phyloP scores from a whole-genome alignment of 805 yeast genomes.

The Ogataea methanolica region DNA sequence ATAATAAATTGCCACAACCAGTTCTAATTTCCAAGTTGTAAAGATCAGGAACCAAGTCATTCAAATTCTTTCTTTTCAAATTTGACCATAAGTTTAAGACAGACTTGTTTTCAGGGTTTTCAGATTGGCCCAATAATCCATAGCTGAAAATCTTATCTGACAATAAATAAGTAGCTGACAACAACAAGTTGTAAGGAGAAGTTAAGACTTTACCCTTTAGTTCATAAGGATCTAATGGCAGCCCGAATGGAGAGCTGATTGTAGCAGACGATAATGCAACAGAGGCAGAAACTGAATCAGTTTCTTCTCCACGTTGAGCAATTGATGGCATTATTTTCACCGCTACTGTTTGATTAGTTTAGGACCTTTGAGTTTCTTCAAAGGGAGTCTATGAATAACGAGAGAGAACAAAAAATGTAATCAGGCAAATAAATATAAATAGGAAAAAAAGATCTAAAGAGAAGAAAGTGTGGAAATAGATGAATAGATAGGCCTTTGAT shows the following conservation, averaged over 20 bases:
- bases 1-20: constrained; percentile 77
- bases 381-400: not conserved
- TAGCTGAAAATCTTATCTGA: constrained; percentile 61
- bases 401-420: too few relatives aligned
- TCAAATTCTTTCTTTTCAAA: constrained; percentile 44
- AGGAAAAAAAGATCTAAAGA: too few relatives aligned
- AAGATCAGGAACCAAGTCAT: constrained; percentile 56
- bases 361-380: too few relatives aligned
- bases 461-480: too few relatives aligned
- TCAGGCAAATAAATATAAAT: too few relatives aligned
- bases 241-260: constrained; percentile 52
- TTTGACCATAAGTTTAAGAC: constrained; percentile 64
- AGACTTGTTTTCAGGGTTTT: constrained; percentile 37
- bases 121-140: constrained; percentile 49
- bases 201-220: constrained; percentile 46
- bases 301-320: constrained; percentile 17
- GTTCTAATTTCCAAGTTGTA: constrained; percentile 66
- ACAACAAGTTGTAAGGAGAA: constrained; percentile 49
- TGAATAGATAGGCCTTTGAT: too few relatives aligned
- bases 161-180: constrained; percentile 49
- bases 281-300: constrained; percentile 21
- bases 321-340: constrained; percentile 22
- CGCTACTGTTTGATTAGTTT: too few relatives aligned
- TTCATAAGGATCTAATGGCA: constrained; percentile 51
- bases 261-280: constrained; percentile 35